phyloP scores from a whole-genome alignment of 2,329 filamentous ascomycete genomes.

The Drechslera avenae region DNA sequence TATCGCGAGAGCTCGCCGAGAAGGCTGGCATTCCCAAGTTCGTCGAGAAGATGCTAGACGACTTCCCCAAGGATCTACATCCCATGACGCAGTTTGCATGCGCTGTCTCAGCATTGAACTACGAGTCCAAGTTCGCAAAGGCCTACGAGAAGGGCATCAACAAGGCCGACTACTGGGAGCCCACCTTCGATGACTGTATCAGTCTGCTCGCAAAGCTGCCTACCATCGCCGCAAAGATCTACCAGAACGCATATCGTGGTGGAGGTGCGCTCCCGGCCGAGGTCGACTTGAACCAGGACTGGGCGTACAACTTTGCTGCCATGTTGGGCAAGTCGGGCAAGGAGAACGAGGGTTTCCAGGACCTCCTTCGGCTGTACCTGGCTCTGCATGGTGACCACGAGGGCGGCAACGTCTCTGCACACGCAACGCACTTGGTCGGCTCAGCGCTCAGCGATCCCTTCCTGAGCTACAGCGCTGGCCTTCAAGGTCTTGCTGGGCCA shows the following conservation, averaged over 20 bases:
- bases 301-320: slow-evolving; percentile 98
- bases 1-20: slow-evolving; percentile 86
- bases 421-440: slow-evolving; percentile 92
- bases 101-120: slow-evolving; percentile 92
- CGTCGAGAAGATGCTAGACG: slow-evolving; percentile 84
- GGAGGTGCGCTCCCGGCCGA: slow-evolving; percentile 76
- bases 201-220: slow-evolving; percentile 93
- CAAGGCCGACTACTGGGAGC: slow-evolving; percentile 99
- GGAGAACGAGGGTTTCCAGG: slow-evolving; percentile 92
- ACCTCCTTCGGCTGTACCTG: slow-evolving; percentile 89
- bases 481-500: slow-evolving; percentile 94
- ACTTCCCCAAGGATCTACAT: slow-evolving; percentile 87
- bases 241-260: slow-evolving; percentile 82
- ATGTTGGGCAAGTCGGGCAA: slow-evolving; percentile 90
- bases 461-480: slow-evolving; percentile 92
- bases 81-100: slow-evolving; percentile 99
- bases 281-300: slow-evolving; percentile 85
- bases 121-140: slow-evolving; percentile 91
- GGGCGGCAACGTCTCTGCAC: slow-evolving; percentile 95
- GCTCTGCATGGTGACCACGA: slow-evolving; percentile 98
- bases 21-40: slow-evolving; percentile 82
- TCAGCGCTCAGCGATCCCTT: slow-evolving; percentile 94
- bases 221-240: slow-evolving; percentile 95
- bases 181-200: slow-evolving; percentile 94
- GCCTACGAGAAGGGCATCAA: slow-evolving; percentile 87